Base-by-base conservation (phyloP, 257 asterid genomes). In the Jacaranda copaia region DNA sequence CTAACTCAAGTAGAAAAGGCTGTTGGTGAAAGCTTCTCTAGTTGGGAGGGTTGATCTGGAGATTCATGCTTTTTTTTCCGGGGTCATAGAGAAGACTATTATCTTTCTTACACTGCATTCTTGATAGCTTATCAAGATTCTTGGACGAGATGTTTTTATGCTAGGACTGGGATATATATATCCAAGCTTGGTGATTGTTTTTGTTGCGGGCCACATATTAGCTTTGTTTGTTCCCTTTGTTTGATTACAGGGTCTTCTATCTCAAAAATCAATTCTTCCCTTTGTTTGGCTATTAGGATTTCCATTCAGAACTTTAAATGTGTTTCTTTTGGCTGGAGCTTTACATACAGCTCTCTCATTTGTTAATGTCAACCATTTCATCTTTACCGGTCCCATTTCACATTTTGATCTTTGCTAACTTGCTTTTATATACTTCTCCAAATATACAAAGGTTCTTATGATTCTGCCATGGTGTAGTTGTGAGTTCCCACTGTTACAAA, bases 41-140 rank as follows among this genome's bases (percentile, higher is more conserved):
- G 65, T 8, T 93, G 97, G 97, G 88, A 86, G 81, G 96, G 91
- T 62, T 77, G 82, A 18, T 86, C 96, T 0, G 98, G 99, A 96
- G 90, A 87, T 96, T 73, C 92, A 84, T 61, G 88, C 96, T 40
- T 85, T 93, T 59, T 62, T 92, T 68, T 86, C 87, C 2, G 72
- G 98, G 96, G 64, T 76, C 84, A 20, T 86, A 90, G 84, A 65
- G 46, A 42, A 42, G 8, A 6, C 5, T 8, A 42, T 42, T 6
- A 48, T 66, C 64, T 53, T 25, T 25, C 66, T 15, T 38, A 2
- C n/a, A 67, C 40, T 16, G 11, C 40, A 25, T 66, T 70, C 81
- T 18, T 78, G 79, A 61, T 57, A 60, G 52, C 36, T 66, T 43
- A 14, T 16, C n/a, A 12, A 20, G 25, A 74, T 42, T 46, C 53